A percentile compares a stretch with the other conserved stretches of the same genome.
These are phyloP conservation scores for Solanum ossicruentum DNA, from an alignment of 257 asterid species.

Conservation along the genomic window DNA sequence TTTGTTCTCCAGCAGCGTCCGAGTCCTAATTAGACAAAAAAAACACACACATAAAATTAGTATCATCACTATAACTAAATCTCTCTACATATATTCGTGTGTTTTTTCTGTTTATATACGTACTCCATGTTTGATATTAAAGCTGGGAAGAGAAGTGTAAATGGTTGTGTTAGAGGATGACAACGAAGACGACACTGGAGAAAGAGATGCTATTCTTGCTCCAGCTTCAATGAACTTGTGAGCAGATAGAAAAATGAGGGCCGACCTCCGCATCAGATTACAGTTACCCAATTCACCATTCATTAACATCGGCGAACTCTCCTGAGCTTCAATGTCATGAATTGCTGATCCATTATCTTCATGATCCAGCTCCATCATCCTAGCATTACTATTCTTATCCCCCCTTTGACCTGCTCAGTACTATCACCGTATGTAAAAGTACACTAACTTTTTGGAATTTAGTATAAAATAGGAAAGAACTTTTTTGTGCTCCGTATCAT, in stretches of 20 bases:
- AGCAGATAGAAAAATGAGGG: neutral
- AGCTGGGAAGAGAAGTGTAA: neutral
- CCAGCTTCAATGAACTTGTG: neutral
- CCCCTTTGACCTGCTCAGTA: neutral
- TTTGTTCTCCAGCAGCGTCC: neutral
- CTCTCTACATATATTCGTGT: neutral
- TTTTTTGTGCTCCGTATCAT: neutral
- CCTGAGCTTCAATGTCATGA: neutral
- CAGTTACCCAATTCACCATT: neutral
- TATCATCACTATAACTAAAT: neutral
- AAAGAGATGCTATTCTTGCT: neutral
- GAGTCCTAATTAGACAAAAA: neutral
- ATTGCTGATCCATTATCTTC: neutral
- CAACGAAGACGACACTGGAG: neutral
- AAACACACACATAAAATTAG: neutral
- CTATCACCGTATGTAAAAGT: neutral
- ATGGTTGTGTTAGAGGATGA: neutral
- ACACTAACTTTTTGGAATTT: neutral
- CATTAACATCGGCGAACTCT: neutral
- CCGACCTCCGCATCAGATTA: neutral
- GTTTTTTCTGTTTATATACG: neutral
- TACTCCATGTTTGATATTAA: neutral
- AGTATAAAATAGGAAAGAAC: neutral
- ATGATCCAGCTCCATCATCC: neutral
- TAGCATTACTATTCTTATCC: neutral